Evolutionary conservation across 352 stramenopile genomes (phyloP), one percentile per base, ranked within the genome.

Genomic region (Pythium grandisporangium): DNA sequence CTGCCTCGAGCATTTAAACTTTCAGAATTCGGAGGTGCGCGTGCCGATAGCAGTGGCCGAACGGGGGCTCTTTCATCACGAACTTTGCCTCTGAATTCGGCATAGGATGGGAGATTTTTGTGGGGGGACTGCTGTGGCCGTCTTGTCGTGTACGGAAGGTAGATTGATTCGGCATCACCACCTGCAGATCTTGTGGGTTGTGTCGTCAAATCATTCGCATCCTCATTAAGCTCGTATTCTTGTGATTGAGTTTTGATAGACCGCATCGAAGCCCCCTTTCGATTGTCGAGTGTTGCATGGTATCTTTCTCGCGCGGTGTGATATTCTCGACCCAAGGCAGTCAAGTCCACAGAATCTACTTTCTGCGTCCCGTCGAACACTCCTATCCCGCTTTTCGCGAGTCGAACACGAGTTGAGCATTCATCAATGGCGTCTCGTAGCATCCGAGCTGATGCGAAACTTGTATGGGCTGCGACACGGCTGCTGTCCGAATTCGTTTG

Each of bases 101-200:
- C 35, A 19, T 85, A 37, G 13, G 70, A 81, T 4, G 68, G 63
- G 4, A 84, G 51, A 14, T 48, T 55, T 5, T 60, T 62, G 32
- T 77, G 61, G 0, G 66, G 60, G 0, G 66, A 75, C 1, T 29
- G 57, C 32, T 86, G 67, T 19, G 60, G 53, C 19, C 61, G 50
- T 19, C 75, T 64, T 3, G 70, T 80, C 34, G 75, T 89, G 55
- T 89, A 89, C 7, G 72, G 66, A 33, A 89, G 39, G 34, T 89
- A 86, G 42, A 64, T 5, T 25, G n/a, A n/a, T n/a, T n/a, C n/a
- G n/a, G n/a, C n/a, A n/a, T n/a, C n/a, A n/a, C n/a, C n/a, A n/a
- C n/a, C n/a, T n/a, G n/a, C n/a, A n/a, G n/a, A n/a, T n/a, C n/a
- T n/a, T n/a, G n/a, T n/a, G n/a, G n/a, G n/a, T n/a, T n/a, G n/a